phyloP scores from a whole-genome alignment of 106 monocot species.

The Phalaenopsis aphrodite region DNA sequence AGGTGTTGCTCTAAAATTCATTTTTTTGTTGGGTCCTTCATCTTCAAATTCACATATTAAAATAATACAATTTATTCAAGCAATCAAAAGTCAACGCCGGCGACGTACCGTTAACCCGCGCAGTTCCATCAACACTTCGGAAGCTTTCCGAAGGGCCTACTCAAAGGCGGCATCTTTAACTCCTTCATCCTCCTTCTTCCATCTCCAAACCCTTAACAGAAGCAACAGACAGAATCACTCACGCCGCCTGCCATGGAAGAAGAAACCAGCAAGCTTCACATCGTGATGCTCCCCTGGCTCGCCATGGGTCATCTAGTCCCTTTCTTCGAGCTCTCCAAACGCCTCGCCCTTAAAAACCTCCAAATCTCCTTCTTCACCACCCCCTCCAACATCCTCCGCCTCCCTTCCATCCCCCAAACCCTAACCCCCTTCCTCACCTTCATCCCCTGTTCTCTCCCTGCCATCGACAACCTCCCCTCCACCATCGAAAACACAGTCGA shows the following conservation, averaged over 20 bases:
- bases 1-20: too few species aligned
- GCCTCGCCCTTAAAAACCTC: slow-evolving; percentile 8
- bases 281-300: slow-evolving; percentile 16
- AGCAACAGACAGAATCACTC: not conserved
- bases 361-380: slow-evolving; percentile 16
- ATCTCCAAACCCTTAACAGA: not conserved
- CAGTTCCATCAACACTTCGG: too few species aligned
- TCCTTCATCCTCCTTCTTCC: too few species aligned
- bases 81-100: too few species aligned
- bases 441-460: not conserved
- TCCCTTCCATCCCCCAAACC: slow-evolving; percentile 2
- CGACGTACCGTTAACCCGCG: too few species aligned
- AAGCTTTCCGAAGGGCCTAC: too few species aligned
- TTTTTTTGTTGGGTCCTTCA: too few species aligned
- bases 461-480: not conserved
- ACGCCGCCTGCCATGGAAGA: not conserved
- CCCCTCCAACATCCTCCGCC: slow-evolving; percentile 5
- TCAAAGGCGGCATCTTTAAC: too few species aligned
- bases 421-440: not conserved
- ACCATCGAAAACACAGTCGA: slow-evolving; percentile 9
- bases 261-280: slow-evolving; percentile 5
- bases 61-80: too few species aligned
- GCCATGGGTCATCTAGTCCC: slow-evolving; percentile 20
- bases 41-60: too few species aligned
- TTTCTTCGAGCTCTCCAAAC: slow-evolving; percentile 20